Percentiles rank a stretch among this genome's conserved stretches.
Evolutionary conservation across 1,284 basidiomycete species (phyloP).

Genomic region (Neonothopanus nambi): DNA sequence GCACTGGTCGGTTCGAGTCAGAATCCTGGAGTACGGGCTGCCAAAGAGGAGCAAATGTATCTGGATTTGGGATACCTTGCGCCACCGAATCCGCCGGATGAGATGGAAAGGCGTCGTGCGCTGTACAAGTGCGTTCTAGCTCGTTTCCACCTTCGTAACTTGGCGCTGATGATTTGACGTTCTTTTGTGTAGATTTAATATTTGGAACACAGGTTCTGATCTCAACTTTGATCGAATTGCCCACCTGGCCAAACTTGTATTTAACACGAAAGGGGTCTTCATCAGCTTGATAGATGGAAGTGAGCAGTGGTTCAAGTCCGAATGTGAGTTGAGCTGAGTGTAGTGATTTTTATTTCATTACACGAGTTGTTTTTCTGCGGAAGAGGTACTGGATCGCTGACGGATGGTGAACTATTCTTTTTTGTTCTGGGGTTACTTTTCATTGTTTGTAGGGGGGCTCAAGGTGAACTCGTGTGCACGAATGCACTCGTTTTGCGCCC

Average conservation of each 20-base stretch:
- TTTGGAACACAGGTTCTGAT: constrained; percentile 83
- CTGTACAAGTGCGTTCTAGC: constrained; percentile 64
- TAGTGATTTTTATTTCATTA: neutral
- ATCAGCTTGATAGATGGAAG: constrained; percentile 83
- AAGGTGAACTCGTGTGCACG: constrained; percentile 56
- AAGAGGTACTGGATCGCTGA: too few species aligned
- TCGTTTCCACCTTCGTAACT: neutral
- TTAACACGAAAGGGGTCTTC: constrained; percentile 84
- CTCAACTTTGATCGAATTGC: constrained; percentile 91
- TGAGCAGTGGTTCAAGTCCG: constrained; percentile 86
- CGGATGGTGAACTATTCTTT: constrained; percentile 2
- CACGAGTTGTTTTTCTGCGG: constrained; percentile 7
- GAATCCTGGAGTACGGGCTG: constrained; percentile 12
- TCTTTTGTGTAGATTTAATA: constrained; percentile 66
- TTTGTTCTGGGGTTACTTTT: neutral
- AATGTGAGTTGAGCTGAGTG: constrained; percentile 50
- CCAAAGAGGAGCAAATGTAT: constrained; percentile 35
- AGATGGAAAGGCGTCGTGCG: constrained; percentile 77
- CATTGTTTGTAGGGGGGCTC: constrained; percentile 54
- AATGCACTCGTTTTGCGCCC: constrained; percentile 77
- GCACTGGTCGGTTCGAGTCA: constrained; percentile 1
- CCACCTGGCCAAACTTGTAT: constrained; percentile 89
- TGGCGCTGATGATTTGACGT: neutral
- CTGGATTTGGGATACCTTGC: constrained; percentile 69
- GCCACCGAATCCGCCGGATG: constrained; percentile 81